phyloP scores from a whole-genome alignment of 495 filamentous ascomycete species.

The Neurospora sp. region DNA sequence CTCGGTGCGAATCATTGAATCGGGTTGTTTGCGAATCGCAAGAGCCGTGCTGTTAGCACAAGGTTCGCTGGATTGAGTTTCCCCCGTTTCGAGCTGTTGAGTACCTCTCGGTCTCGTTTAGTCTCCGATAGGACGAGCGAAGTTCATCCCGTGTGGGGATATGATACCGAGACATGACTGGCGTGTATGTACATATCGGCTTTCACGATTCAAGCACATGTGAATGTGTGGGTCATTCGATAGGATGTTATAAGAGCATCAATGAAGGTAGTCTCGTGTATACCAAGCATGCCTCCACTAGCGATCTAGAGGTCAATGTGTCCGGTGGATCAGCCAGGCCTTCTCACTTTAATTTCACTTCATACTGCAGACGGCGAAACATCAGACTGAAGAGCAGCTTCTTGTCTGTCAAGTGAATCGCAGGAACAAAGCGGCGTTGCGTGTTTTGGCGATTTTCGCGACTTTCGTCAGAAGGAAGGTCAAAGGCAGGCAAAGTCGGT shows the following conservation, averaged over 20 bases:
- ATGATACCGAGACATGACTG: neutral
- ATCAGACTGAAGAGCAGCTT: neutral
- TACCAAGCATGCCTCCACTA: neutral
- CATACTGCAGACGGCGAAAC: neutral
- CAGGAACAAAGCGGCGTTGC: neutral
- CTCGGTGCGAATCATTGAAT: neutral
- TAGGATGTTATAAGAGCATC: neutral
- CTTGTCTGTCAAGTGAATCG: neutral
- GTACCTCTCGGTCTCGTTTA: neutral
- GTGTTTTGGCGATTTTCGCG: neutral
- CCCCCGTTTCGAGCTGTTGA: neutral
- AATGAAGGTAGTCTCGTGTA: neutral
- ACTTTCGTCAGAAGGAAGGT: neutral
- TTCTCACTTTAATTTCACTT: neutral
- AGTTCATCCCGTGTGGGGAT: neutral
- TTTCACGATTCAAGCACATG: neutral
- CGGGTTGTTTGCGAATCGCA: neutral
- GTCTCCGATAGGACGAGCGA: neutral
- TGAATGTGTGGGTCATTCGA: neutral
- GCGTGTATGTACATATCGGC: neutral
- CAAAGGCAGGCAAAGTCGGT: neutral
- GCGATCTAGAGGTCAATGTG: neutral
- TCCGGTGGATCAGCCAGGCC: neutral
- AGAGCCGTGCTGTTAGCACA: neutral
- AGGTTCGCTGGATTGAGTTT: neutral